Base-by-base conservation (phyloP, 2,329 filamentous ascomycete genomes). In the Penicillium polonicum region DNA sequence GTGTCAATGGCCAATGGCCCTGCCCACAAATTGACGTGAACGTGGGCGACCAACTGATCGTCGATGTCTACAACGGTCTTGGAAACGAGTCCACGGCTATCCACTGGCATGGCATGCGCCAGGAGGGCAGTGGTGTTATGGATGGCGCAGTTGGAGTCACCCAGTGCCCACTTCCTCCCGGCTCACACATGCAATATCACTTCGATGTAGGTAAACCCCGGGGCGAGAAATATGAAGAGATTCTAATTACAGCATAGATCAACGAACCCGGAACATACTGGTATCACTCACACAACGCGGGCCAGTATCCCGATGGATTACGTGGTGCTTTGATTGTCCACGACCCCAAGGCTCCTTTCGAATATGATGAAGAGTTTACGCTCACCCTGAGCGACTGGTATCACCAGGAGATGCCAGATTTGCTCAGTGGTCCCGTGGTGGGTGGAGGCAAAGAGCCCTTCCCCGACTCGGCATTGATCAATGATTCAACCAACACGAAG, bases 1-100 rank as follows among this genome's bases (percentile, higher is more conserved):
- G 88, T 45, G 88, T 94, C 76, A 93, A 94, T 67, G 84, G 84
- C 5, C 72, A 87, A 75, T 91, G 89, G 88, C 90, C 90, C 2
- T 82, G 89, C 52, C 90, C 90, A 85, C 66, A 71, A 48, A 68
- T 79, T 10, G 70, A 77, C 23, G 68, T 74, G n/a, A 52, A 71
- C 9, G 44, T 73, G 12, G 75, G 75, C 13, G 75, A 77, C 42
- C 65, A 65, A 4, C 50, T 76, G 23, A 74, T 77, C 48, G 72
- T 76, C 21, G 72, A 77, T 51, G 67, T 76, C n/a, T 68, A 74
- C 58, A 77, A 77, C 38, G 63, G 63, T 5, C 65, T 77, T 13
- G 74, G 73, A 21, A 74, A 77, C 35, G 64, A 75, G 57, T 70
- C 70, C 4, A 74, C 72, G 8, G 70, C 65, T n/a, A 68, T 79